Evolutionary conservation across 768 basidiomycete genomes (phyloP), one percentile per base, ranked within the genome.

Genomic region (Mycena latifolia): DNA sequence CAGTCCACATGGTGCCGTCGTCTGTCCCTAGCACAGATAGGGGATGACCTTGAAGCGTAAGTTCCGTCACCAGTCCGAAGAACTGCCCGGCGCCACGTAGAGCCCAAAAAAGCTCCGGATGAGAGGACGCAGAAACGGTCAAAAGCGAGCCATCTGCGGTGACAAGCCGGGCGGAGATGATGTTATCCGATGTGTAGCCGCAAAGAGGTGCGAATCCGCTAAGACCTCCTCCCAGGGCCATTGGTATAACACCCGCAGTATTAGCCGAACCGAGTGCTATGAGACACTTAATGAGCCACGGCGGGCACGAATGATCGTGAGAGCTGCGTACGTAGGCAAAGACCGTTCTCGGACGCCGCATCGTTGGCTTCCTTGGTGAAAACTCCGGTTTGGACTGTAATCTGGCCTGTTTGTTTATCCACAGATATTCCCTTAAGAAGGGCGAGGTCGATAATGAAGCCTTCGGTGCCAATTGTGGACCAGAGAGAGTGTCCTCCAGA

Each of bases 151-250:
- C 43, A 24, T 22, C 29, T 31, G 55, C 55, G 22, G 55, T 57
- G 45, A 57, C 31, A 29, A 57, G 29, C 1, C 55, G 55, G 17
- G 55, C 55, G 20, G 45, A 45, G 12, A 57, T 9, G n/a, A 57
- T 57, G 43, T 35, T 57, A 45, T 57, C 55, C 29, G 55, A 57
- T 28, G 55, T 57, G 20, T 25, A 57, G 10, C 55, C 55, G 24
- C 55, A 57, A 14, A 47, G 15, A 35, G 29, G 1, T 22, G 55
- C 29, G 3, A 57, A 24, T 4, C 17, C 54, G 17, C 39, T 55
- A 2, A 43, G 5, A 43, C 41, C 41, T 6, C 41, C 41, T 3
- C 41, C 18, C 5, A 43, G 41, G 5, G 41, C 41, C 20, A n/a
- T 20, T 5, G 41, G 41, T 43, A 43, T 11, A 7, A 43, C 41